These are phyloP conservation scores for Syzygium malaccense DNA, from an alignment of 441 rosid species.

Conservation along the genomic window DNA sequence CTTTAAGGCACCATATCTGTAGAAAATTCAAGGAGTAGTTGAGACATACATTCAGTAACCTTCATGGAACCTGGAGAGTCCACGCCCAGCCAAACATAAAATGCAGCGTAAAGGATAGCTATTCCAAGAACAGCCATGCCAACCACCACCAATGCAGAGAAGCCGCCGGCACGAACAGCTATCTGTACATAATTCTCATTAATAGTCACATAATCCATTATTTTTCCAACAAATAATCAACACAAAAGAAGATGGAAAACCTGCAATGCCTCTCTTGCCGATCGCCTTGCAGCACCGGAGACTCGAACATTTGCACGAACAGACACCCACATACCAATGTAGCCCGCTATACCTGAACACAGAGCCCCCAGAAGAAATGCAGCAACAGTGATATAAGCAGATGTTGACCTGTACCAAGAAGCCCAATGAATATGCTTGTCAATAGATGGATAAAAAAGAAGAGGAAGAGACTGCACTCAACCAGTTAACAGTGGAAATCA, in stretches of 20 bases:
- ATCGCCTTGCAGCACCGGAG: slow-evolving; percentile 96
- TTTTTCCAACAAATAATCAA: background rate
- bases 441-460: background rate
- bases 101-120: slow-evolving; percentile 85
- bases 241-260: slow-evolving; percentile 24
- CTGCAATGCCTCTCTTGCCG: slow-evolving; percentile 99
- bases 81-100: slow-evolving; percentile 90
- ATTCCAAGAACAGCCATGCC: slow-evolving; percentile 98
- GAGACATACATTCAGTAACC: slow-evolving; percentile 83
- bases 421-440: slow-evolving; percentile 14
- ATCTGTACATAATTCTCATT: slow-evolving; percentile 39
- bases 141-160: slow-evolving; percentile 95
- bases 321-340: slow-evolving; percentile 99
- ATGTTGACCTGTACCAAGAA: slow-evolving; percentile 52
- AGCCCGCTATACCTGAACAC: slow-evolving; percentile 95
- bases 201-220: slow-evolving; percentile 10
- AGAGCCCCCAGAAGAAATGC: slow-evolving; percentile 94
- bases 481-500: slow-evolving; percentile 17
- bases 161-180: slow-evolving; percentile 98
- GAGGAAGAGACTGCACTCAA: background rate
- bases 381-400: slow-evolving; percentile 91
- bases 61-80: slow-evolving; percentile 78
- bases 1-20: background rate
- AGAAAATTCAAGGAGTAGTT: slow-evolving; percentile 7
- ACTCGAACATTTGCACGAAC: slow-evolving; percentile 99